Conservation (phyloP, 2,329 filamentous ascomycete genomes). For the Fusarium sp. region DNA sequence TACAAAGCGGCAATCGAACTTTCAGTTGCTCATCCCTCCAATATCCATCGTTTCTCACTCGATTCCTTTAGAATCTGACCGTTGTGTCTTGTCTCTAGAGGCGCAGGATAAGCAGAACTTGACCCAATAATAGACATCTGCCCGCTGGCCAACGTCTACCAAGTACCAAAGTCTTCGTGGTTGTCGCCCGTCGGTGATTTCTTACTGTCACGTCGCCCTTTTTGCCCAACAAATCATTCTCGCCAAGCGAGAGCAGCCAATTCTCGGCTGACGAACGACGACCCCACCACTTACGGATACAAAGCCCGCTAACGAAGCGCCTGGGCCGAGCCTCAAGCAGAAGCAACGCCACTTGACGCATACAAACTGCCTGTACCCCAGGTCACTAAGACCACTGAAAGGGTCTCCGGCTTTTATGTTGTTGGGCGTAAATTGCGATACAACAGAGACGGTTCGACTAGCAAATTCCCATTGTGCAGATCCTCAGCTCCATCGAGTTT, state of each 20-base stretch:
- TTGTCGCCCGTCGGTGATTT: neutral
- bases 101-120: neutral
- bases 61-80: slow-evolving; percentile 23
- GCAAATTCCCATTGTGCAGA: slow-evolving; percentile 15
- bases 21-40: neutral
- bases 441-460: neutral
- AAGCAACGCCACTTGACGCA: slow-evolving; percentile 12
- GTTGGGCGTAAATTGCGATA: slow-evolving; percentile 16
- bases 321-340: slow-evolving; percentile 26
- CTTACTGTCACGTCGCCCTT: neutral
- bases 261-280: slow-evolving; percentile 6
- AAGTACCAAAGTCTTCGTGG: neutral
- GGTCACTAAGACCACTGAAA: neutral
- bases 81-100: neutral
- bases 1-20: slow-evolving; percentile 7
- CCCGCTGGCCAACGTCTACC: neutral
- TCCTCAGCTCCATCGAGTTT: slow-evolving; percentile 16
- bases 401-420: neutral
- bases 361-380: slow-evolving; percentile 12
- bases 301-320: neutral
- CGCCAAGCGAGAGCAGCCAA: slow-evolving; percentile 2
- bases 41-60: slow-evolving; percentile 10
- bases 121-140: neutral
- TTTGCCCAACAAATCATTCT: slow-evolving; percentile 1
- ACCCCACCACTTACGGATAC: neutral